Evolutionary conservation across 2,329 filamentous ascomycete genomes (phyloP), one percentile per base, ranked within the genome.

Genomic region (Diplocarpon rosae): DNA sequence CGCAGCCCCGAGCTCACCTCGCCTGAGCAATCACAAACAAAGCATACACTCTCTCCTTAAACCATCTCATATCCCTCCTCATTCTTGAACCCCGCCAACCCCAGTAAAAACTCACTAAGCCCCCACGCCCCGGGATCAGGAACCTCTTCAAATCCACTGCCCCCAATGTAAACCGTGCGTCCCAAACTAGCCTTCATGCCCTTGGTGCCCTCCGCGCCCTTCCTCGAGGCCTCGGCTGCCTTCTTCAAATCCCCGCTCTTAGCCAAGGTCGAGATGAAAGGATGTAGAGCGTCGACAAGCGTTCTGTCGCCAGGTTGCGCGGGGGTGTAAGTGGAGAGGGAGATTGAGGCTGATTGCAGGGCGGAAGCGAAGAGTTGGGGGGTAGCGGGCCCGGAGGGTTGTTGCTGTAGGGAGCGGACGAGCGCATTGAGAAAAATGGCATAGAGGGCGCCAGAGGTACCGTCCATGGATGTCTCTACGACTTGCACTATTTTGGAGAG

Each of bases 141-240:
- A 14, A 87, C 73, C 56, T 85, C 68, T 66, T 78, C 78, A 67
- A 73, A 89, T 13, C 83, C 83, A 60, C 69, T 75, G 50, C 83
- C 83, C 50, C 84, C 86, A 40, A 94, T 78, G 62, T 93, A 93
- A 10, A 92, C 86, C 1, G 83, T 78, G 47, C 87, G 70, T 7
- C 92, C 92, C 33, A 98, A 69, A 56, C 82, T 92, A 34, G 92
- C 86, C 63, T 83, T 78, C 89, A 98, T 95, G 17, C 83, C 84
- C 69, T 89, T 94, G 15, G 92, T 96, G 27, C 76, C 76, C 52
- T 90, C 82, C 3, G 89, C 83, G 0, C 83, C 92, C 37, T 78
- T 71, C 51, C 76, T 75, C 0, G 88, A 82, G 1, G 85, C 87
- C 56, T 78, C 70, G 0, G 86, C 87, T 7, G 92, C 89, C 60